Evolutionary conservation across 305 asterid genomes (phyloP).

Genomic region (Fraxinus paxiana): DNA sequence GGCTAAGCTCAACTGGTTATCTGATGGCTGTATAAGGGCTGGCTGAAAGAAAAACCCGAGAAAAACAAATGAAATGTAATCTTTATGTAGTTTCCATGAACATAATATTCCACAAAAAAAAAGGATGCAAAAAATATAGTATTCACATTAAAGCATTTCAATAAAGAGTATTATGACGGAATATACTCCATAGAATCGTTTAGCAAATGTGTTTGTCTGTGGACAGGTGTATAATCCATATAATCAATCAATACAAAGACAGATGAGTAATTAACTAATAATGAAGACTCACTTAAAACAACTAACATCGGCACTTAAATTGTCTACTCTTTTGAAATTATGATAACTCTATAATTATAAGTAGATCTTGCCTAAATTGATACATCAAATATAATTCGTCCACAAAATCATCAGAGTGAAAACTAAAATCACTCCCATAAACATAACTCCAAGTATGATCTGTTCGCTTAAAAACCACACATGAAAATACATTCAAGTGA

Average conservation of each 20-base stretch:
- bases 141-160: not conserved
- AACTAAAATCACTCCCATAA: not conserved
- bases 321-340: not conserved
- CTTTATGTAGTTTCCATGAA: not conserved
- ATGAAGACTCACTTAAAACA: not conserved
- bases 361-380: constrained; percentile 18
- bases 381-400: not conserved
- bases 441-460: not conserved
- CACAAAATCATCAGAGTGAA: constrained; percentile 10
- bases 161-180: not conserved
- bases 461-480: not conserved
- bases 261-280: not conserved
- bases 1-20: constrained; percentile 87
- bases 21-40: constrained; percentile 73
- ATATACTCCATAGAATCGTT: not conserved
- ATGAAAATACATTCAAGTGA: not conserved
- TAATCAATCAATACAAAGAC: not conserved
- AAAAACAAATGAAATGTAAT: constrained; percentile 16
- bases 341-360: not conserved
- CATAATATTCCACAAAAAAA: not conserved
- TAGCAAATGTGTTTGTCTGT: not conserved
- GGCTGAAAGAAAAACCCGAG: constrained; percentile 49
- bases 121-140: not conserved
- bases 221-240: not conserved
- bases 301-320: not conserved